Evolutionary conservation across 192 early-diverging fungal genomes (phyloP).

Genomic region (Coemansia sp.): DNA sequence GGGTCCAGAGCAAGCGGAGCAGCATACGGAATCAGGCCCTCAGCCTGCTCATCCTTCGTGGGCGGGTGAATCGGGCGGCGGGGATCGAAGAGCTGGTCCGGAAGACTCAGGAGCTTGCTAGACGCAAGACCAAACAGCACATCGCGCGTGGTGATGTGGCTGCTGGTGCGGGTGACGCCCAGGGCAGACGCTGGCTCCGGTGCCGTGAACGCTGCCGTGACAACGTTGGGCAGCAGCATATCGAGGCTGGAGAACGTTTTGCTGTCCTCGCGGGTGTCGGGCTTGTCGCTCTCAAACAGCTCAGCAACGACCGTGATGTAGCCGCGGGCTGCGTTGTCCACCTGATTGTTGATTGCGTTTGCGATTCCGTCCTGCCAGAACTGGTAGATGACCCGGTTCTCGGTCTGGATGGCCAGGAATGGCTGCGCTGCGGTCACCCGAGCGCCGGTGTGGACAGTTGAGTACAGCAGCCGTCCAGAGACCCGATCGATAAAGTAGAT

Average conservation of each 20-base stretch:
- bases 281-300: constrained; percentile 76
- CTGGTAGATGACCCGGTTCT: constrained; percentile 87
- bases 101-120: constrained; percentile 42
- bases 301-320: constrained; percentile 83
- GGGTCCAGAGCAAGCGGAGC: constrained; percentile 73
- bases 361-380: constrained; percentile 80
- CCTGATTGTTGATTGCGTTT: constrained; percentile 15
- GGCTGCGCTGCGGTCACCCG: constrained; percentile 42
- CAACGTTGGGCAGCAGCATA: constrained; percentile 67
- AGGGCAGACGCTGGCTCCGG: constrained; percentile 74
- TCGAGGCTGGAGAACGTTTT: constrained; percentile 76
- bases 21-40: constrained; percentile 76
- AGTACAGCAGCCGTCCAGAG: constrained; percentile 79
- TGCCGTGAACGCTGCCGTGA: constrained; percentile 73
- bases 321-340: constrained; percentile 56
- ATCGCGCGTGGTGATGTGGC: constrained; percentile 85
- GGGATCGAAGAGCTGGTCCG: constrained; percentile 74
- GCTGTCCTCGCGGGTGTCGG: constrained; percentile 70
- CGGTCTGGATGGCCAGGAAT: constrained; percentile 71
- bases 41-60: constrained; percentile 84
- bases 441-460: constrained; percentile 62
- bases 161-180: constrained; percentile 79
- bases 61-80: constrained; percentile 69
- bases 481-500: constrained; percentile 89
- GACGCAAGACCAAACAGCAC: constrained; percentile 63